phyloP scores from a whole-genome alignment of 306 rosid genomes.

The Vicia sativa region DNA sequence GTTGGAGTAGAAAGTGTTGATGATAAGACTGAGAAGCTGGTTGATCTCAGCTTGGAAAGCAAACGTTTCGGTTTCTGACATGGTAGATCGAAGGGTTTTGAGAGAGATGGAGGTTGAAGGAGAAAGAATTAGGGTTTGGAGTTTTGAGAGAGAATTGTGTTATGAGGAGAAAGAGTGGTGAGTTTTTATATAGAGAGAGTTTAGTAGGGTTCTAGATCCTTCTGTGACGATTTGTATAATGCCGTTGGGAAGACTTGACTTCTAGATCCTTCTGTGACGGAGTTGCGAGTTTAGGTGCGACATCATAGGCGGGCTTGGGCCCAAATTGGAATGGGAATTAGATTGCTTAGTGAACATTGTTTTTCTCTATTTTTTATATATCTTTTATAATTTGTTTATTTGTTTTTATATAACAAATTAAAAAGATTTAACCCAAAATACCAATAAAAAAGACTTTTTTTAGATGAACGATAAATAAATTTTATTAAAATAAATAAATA shows the following conservation, averaged over 20 bases:
- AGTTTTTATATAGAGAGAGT: conserved; percentile 27
- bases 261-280: conserved; percentile 33
- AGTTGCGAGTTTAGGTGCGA: neutral
- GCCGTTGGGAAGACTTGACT: neutral
- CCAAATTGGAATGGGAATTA: neutral
- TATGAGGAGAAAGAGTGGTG: neutral
- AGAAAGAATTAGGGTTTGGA: neutral
- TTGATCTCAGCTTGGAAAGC: conserved; percentile 98
- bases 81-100: neutral
- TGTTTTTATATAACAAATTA: no score
- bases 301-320: neutral
- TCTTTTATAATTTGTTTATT: no score
- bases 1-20: conserved; percentile 96
- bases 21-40: conserved; percentile 92
- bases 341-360: neutral
- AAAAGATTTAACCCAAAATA: no score
- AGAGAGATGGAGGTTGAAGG: neutral
- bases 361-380: neutral
- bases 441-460: no score
- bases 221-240: conserved; percentile 25
- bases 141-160: neutral
- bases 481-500: no score
- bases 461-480: no score
- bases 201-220: conserved; percentile 84
- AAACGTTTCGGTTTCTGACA: conserved; percentile 81